Conservation (phyloP, 768 basidiomycete genomes). For the Tylopilus cervinicoccineus region DNA sequence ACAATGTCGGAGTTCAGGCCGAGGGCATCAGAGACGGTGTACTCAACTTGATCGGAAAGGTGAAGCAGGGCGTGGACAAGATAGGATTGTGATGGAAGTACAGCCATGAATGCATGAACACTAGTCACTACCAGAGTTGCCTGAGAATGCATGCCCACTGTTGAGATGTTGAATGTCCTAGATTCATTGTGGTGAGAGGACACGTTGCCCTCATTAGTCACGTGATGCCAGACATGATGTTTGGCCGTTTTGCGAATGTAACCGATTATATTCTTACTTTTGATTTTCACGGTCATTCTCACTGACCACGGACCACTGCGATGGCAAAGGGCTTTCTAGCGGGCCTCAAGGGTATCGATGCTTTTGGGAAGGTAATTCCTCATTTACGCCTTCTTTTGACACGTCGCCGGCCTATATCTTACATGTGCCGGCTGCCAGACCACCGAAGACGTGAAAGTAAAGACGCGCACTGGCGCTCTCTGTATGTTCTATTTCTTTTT, state of each 20-base stretch:
- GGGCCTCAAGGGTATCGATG: conserved; percentile 88
- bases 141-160: neutral
- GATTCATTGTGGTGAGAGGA: conserved; percentile 3
- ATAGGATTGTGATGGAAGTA: conserved; percentile 33
- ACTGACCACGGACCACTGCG: conserved; percentile 19
- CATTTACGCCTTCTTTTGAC: neutral
- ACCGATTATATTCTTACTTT: too few species aligned
- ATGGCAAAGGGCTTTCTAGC: conserved; percentile 80
- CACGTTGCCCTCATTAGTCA: conserved; percentile 26
- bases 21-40: conserved; percentile 91
- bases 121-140: neutral
- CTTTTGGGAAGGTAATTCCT: conserved; percentile 90
- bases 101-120: too few species aligned
- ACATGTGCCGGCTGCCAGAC: conserved; percentile 52
- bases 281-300: conserved; percentile 11
- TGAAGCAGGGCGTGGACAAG: conserved; percentile 78
- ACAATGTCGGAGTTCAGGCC: conserved; percentile 69
- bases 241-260: too few species aligned
- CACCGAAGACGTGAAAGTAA: conserved; percentile 98
- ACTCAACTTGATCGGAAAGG: conserved; percentile 80
- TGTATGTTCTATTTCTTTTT: conserved; percentile 46
- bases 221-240: conserved; percentile 17
- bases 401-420: conserved; percentile 8
- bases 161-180: too few species aligned
- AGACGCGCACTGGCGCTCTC: conserved; percentile 90